Base-by-base conservation (phyloP, 1,284 basidiomycete species). In the Ustilago shanxiensis region DNA sequence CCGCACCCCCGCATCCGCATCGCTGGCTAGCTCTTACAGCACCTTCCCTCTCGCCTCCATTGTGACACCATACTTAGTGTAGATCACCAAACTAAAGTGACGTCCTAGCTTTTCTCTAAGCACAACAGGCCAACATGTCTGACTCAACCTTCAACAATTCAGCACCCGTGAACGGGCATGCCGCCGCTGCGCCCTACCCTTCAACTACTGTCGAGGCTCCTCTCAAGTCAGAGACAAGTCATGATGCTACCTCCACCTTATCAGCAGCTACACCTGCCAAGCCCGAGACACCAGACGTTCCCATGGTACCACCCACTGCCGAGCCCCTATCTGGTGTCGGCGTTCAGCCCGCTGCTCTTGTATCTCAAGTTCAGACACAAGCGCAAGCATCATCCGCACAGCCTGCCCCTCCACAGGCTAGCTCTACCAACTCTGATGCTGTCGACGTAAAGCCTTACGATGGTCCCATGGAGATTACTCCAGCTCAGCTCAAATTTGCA, bases 401-500 rank as follows among this genome's bases (percentile, higher is more conserved):
- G 2, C 60, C 60, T n/a, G 65, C 56, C 9, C 26, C 63, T 33
- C n/a, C 60, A 58, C 13, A 50, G 53, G 13, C 13, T n/a, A n/a
- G n/a, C n/a, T n/a, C n/a, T n/a, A n/a, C 26, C 39, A 10, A 49
- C 24, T 26, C 49, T 24, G 28, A 59, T 31, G n/a, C 49, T 31
- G 50, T 35, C 22, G 60, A 64, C 4, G 26, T 49, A 33, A 74
- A 65, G 45, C 63, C 77, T 6, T 75, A 71, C 45, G 53, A 64
- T 18, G 73, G 68, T 31, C 68, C 72, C 29, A 69, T 81, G 47
- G 71, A 79, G 28, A 72, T 85, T 33, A 78, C 76, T 2, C 53
- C 77, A 26, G 88, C 89, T 1, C 96, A 99, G 86, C 91, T 92
- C 86, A 93, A 93, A 58, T 95, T 94, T 86, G 91, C 92, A 72